phyloP scores from a whole-genome alignment of 345 rosid species.

The Brassica incana region DNA sequence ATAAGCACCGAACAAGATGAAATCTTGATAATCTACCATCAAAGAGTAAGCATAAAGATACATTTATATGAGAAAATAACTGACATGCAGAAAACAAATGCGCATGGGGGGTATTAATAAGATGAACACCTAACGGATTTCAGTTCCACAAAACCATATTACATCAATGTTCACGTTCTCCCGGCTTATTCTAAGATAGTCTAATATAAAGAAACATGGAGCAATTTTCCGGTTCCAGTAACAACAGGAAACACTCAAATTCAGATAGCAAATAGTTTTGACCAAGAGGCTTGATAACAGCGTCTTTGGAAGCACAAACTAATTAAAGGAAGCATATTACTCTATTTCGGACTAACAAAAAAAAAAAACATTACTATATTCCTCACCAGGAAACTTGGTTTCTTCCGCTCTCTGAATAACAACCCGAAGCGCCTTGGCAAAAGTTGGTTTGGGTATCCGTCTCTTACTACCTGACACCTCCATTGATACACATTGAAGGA shows the following conservation, averaged over 20 bases:
- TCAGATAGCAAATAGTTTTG: not conserved
- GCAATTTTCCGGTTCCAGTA: not conserved
- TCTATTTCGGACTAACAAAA: not conserved
- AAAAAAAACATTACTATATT: constrained; percentile 11
- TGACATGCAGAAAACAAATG: constrained; percentile 16
- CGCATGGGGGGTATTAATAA: constrained; percentile 15
- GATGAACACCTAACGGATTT: constrained; percentile 7
- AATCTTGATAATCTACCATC: constrained; percentile 3
- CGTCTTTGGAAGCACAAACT: constrained; percentile 48
- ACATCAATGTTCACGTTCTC: constrained; percentile 20
- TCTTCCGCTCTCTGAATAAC: constrained; percentile 74
- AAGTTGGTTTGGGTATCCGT: constrained; percentile 58
- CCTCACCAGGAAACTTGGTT: constrained; percentile 65
- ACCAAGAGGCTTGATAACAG: constrained; percentile 13
- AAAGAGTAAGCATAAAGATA: constrained; percentile 15
- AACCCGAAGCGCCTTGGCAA: constrained; percentile 69
- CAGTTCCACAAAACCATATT: constrained; percentile 4
- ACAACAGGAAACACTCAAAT: constrained; percentile 5
- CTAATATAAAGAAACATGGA: constrained; percentile 6
- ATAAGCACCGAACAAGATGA: constrained; percentile 12
- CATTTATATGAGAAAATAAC: constrained; percentile 1
- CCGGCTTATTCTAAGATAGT: constrained; percentile 24
- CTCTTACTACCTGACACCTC: constrained; percentile 80
- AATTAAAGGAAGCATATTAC: constrained; percentile 16
- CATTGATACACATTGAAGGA: constrained; percentile 61